Evolutionary conservation across 306 rosid species (phyloP).

Genomic region (Elaeagnus macrophylla): DNA sequence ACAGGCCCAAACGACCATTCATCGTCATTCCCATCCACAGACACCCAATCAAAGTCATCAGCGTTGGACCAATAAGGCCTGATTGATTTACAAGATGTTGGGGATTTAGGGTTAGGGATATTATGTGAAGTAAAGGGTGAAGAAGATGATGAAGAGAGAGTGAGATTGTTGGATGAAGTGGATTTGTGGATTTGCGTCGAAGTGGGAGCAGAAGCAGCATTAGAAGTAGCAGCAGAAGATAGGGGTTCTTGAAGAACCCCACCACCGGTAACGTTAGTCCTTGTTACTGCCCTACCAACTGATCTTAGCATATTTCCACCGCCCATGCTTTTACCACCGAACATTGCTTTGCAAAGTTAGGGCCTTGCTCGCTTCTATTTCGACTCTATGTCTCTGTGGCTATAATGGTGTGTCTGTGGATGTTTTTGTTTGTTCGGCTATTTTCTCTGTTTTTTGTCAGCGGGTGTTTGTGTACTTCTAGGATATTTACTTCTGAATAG

Average conservation of each 20-base stretch:
- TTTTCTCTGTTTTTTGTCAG: too few relatives aligned
- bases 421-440: background rate
- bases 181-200: conserved; percentile 15
- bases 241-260: conserved; percentile 26
- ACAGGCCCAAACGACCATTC: conserved; percentile 27
- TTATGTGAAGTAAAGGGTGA: conserved; percentile 21
- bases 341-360: conserved; percentile 13
- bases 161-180: conserved; percentile 13
- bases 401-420: background rate
- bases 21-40: conserved; percentile 23
- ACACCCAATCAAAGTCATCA: conserved; percentile 41
- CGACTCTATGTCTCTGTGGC: background rate
- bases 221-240: conserved; percentile 17
- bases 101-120: conserved; percentile 10
- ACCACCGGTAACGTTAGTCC: conserved; percentile 23
- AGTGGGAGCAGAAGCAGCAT: conserved; percentile 1
- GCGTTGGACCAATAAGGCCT: conserved; percentile 17
- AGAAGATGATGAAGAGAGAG: conserved; percentile 19
- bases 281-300: conserved; percentile 29
- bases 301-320: conserved; percentile 32
- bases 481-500: too few relatives aligned
- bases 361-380: background rate
- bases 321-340: conserved; percentile 41
- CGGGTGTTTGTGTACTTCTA: too few relatives aligned
- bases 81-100: conserved; percentile 14